Evolutionary conservation across 1,284 basidiomycete species (phyloP).

Genomic region (Amylostereum chailletii): DNA sequence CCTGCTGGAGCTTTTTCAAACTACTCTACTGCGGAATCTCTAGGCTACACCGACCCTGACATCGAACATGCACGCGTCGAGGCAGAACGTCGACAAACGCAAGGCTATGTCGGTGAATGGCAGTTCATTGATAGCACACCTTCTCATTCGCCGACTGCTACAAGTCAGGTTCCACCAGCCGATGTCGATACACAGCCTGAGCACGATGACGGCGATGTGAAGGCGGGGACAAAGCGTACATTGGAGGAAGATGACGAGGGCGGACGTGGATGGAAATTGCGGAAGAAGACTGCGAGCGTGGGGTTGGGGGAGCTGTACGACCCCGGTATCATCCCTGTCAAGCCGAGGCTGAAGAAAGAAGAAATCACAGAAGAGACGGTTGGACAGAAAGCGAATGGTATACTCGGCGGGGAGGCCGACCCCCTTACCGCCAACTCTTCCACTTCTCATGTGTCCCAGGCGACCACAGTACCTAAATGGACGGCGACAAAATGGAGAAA

Average conservation of each 20-base stretch:
- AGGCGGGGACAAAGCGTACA: conserved; percentile 21
- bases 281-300: conserved; percentile 43
- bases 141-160: conserved; percentile 11
- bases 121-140: conserved; percentile 49
- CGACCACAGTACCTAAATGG: conserved; percentile 24
- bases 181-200: conserved; percentile 15
- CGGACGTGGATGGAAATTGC: conserved; percentile 53
- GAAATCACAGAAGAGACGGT: conserved; percentile 10
- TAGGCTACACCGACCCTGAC: conserved; percentile 75
- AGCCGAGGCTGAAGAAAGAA: conserved; percentile 48
- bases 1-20: conserved; percentile 70
- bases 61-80: conserved; percentile 49
- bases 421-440: background rate
- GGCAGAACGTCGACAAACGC: conserved; percentile 45
- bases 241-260: conserved; percentile 38
- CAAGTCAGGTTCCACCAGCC: conserved; percentile 8
- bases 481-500: conserved; percentile 29
- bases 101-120: conserved; percentile 83
- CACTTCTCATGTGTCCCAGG: conserved; percentile 5
- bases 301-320: conserved; percentile 69
- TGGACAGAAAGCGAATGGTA: background rate
- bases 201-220: conserved; percentile 8
- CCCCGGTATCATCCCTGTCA: conserved; percentile 55
- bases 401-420: background rate
- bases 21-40: conserved; percentile 79